phyloP scores from a whole-genome alignment of 2,329 filamentous ascomycete species.

The Berkeleyomyces basicola region DNA sequence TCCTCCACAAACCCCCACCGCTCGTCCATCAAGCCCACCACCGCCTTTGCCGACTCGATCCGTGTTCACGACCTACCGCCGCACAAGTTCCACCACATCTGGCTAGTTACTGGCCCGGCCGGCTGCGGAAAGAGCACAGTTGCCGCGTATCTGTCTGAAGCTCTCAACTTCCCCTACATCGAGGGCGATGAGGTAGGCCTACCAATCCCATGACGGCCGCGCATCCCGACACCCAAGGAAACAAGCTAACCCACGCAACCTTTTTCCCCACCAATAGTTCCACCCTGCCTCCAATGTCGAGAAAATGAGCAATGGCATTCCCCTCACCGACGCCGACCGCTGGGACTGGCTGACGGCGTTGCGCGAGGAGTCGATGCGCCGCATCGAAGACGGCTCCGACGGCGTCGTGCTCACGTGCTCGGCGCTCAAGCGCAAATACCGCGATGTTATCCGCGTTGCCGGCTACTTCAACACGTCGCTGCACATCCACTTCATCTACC shows the following conservation, averaged over 20 bases:
- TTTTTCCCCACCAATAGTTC: conserved; percentile 34
- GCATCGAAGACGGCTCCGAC: conserved; percentile 37
- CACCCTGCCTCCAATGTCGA: conserved; percentile 65
- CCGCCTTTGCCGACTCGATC: background rate
- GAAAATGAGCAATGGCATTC: conserved; percentile 75
- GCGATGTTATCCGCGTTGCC: conserved; percentile 73
- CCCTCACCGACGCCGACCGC: conserved; percentile 80
- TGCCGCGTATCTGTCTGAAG: conserved; percentile 44
- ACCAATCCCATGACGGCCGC: background rate
- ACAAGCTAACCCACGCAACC: conserved; percentile 16
- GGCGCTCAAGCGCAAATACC: conserved; percentile 90
- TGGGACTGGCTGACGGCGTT: conserved; percentile 91
- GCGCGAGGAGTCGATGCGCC: conserved; percentile 47
- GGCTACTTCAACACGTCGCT: conserved; percentile 57
- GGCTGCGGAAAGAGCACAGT: conserved; percentile 69
- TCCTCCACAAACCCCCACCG: background rate
- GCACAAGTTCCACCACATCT: conserved; percentile 48
- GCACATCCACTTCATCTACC: conserved; percentile 84
- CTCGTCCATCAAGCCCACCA: conserved; percentile 7
- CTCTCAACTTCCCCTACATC: conserved; percentile 52
- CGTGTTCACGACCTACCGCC: conserved; percentile 9
- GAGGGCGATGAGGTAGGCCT: conserved; percentile 58
- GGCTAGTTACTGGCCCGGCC: conserved; percentile 64
- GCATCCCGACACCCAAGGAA: background rate
- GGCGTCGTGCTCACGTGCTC: conserved; percentile 95